phyloP scores from a whole-genome alignment of 352 stramenopile genomes.

The Pythium myriotylum region DNA sequence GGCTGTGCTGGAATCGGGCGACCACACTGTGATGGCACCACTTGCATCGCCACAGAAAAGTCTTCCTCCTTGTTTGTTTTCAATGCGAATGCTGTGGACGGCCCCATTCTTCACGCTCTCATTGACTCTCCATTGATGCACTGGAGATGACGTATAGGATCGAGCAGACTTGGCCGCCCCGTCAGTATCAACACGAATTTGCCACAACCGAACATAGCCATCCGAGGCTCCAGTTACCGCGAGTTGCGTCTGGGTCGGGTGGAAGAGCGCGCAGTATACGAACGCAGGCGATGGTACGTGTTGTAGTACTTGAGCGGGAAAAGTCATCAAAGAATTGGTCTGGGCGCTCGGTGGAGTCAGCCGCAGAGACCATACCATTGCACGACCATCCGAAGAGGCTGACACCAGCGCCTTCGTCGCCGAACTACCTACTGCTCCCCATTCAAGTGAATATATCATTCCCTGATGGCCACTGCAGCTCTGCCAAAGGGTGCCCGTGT shows the following conservation, averaged over 20 bases:
- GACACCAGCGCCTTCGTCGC: slow-evolving; percentile 40
- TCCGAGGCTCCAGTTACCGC: slow-evolving; percentile 59
- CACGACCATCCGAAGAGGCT: slow-evolving; percentile 62
- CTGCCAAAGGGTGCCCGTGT: slow-evolving; percentile 38
- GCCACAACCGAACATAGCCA: slow-evolving; percentile 50
- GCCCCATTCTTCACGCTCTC: slow-evolving; percentile 6
- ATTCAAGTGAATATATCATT: slow-evolving; percentile 67
- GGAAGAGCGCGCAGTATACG: slow-evolving; percentile 69
- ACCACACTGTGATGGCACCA: slow-evolving; percentile 58
- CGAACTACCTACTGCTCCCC: slow-evolving; percentile 19
- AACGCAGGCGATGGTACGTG: slow-evolving; percentile 59
- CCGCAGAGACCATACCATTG: slow-evolving; percentile 43
- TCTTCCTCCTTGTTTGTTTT: slow-evolving; percentile 36
- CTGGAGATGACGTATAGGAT: slow-evolving; percentile 3
- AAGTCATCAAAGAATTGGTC: background rate
- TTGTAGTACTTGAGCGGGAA: slow-evolving; percentile 40
- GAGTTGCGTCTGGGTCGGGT: slow-evolving; percentile 32
- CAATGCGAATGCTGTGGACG: slow-evolving; percentile 55
- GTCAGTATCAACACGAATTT: slow-evolving; percentile 3
- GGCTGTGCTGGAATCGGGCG: background rate
- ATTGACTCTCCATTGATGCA: slow-evolving; percentile 21
- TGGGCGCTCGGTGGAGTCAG: background rate
- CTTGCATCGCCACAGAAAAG: slow-evolving; percentile 64
- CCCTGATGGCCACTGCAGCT: slow-evolving; percentile 48
- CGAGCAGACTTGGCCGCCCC: slow-evolving; percentile 19